Evolutionary conservation across 2,329 filamentous ascomycete species (phyloP).

Genomic region (Clarireedia paspali): DNA sequence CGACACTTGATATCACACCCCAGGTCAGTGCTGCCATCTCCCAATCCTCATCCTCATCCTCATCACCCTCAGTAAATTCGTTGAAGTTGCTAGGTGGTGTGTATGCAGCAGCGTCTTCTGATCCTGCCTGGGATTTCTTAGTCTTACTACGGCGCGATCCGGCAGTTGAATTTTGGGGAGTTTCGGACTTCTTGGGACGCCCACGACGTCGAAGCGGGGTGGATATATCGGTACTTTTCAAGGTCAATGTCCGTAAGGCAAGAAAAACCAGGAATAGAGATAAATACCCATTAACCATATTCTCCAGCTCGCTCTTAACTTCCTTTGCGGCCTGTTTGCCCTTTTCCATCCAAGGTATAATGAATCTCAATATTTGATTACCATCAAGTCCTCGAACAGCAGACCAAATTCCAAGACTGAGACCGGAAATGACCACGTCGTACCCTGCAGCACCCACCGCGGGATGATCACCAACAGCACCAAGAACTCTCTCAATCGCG

Average conservation of each 20-base stretch:
- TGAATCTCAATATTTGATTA: slow-evolving; percentile 38
- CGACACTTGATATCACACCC: slow-evolving; percentile 37
- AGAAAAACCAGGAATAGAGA: background rate
- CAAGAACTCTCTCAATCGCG: slow-evolving; percentile 39
- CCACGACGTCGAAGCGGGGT: slow-evolving; percentile 8
- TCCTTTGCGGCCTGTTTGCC: background rate
- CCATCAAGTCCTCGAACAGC: slow-evolving; percentile 44
- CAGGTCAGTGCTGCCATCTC: slow-evolving; percentile 40
- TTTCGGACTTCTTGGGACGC: slow-evolving; percentile 5
- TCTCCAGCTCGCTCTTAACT: background rate
- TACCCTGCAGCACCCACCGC: slow-evolving; percentile 47
- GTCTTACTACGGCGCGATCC: background rate
- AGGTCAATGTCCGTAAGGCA: background rate
- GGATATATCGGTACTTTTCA: background rate
- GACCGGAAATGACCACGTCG: slow-evolving; percentile 49
- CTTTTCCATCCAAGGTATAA: slow-evolving; percentile 28
- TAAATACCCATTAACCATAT: background rate
- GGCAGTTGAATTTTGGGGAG: background rate
- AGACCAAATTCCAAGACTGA: slow-evolving; percentile 51
- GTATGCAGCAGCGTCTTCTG: slow-evolving; percentile 32
- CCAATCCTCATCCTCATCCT: slow-evolving; percentile 36
- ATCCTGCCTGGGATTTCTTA: background rate
- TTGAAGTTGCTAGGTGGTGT: slow-evolving; percentile 27
- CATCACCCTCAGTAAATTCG: slow-evolving; percentile 33
- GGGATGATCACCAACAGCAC: slow-evolving; percentile 47